Base-by-base conservation (phyloP, 2,329 filamentous ascomycete genomes). In the Colletotrichum sidae region DNA sequence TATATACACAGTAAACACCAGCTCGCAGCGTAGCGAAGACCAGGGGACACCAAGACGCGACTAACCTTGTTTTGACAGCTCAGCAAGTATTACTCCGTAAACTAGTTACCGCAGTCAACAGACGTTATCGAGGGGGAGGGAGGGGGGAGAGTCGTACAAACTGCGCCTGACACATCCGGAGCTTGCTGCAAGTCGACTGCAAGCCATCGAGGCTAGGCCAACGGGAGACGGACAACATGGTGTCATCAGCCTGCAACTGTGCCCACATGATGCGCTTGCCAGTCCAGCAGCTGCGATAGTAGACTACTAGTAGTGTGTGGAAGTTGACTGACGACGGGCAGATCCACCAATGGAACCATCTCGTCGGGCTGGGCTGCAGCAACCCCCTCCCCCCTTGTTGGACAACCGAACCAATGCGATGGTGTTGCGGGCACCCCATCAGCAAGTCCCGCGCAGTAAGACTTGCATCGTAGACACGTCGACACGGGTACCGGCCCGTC, bases 51-150 rank as follows among this genome's bases (percentile, higher is more conserved):
- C 63, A 49, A 57, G 63, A 66, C 47, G 63, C 42, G 63, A 63
- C 63, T 63, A 63, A 63, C 63, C 58, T 63, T 66, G 58, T 66
- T 66, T 53, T 53, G 58, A 66, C 52, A 57, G 13, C 13, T 12
- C 7, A 10, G 11, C 25, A 17, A 13, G 17, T 34, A 15, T 15
- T 15, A 33, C 10, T 17, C 42, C 6, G 6, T 15, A 44, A 44
- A 8, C 13, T 44, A 17, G 17, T 17, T 17, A 25, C 25, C 25
- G 25, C 25, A 25, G 25, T 25, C 25, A 25, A 25, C 25, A 25
- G 25, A 25, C 25, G 4, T 25, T 25, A 25, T 25, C 25, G 25
- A 25, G 25, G 25, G 25, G 25, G 42, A 44, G 13, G 6, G 42
- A 7, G 9, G 42, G 15, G 52, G n/a, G 42, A 45, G 25, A 41